Conservation (phyloP, 495 filamentous ascomycete species). For the Beverwykella pulmonaria region DNA sequence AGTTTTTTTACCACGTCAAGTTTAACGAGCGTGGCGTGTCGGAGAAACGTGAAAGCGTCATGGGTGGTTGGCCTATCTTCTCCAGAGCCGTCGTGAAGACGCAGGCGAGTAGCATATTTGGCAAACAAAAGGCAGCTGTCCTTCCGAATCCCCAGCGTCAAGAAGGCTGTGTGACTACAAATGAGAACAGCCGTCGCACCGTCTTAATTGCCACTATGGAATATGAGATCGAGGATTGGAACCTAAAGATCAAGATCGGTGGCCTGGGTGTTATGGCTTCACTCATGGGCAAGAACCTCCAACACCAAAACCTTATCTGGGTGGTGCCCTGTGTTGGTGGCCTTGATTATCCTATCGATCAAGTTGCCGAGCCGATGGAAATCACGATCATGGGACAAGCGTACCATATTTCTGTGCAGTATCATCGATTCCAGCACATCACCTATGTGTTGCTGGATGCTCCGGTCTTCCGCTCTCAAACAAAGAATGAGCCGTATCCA, state of each 20-base stretch:
- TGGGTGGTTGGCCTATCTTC: background rate
- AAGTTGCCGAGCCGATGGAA: constrained; percentile 63
- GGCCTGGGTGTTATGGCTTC: constrained; percentile 69
- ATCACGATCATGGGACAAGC: constrained; percentile 66
- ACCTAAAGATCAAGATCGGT: constrained; percentile 74
- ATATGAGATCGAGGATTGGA: constrained; percentile 73
- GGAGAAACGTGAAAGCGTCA: constrained; percentile 10
- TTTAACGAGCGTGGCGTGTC: constrained; percentile 67
- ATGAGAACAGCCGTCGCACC: constrained; percentile 50
- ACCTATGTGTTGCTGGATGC: constrained; percentile 73
- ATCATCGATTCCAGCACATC: constrained; percentile 67
- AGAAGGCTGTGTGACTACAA: constrained; percentile 13
- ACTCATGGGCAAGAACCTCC: constrained; percentile 70
- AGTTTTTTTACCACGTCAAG: constrained; percentile 70
- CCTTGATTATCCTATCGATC: constrained; percentile 65
- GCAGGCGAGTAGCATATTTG: constrained; percentile 1
- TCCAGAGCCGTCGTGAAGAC: background rate
- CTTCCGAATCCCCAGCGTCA: constrained; percentile 10
- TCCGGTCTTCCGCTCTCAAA: constrained; percentile 70
- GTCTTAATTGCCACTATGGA: constrained; percentile 73
- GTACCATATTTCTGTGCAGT: constrained; percentile 68
- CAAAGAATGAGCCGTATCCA: constrained; percentile 68
- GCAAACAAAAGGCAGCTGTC: background rate
- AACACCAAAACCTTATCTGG: constrained; percentile 71
- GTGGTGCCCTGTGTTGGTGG: constrained; percentile 76